phyloP scores from a whole-genome alignment of 257 asterid genomes.

The Forsythia viridissima region DNA sequence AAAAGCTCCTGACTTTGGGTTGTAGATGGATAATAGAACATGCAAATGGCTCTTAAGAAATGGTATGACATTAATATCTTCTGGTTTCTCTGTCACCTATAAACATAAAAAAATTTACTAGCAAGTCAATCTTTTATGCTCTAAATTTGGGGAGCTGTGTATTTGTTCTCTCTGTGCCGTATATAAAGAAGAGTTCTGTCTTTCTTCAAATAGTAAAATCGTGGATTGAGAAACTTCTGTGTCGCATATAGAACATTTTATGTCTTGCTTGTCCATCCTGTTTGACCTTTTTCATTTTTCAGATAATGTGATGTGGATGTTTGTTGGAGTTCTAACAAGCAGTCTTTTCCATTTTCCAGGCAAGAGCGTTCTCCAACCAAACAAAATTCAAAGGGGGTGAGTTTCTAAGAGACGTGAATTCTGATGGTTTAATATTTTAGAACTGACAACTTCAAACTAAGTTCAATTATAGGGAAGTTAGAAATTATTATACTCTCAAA shows the following conservation, averaged over 20 bases:
- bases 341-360: slow-evolving; percentile 52
- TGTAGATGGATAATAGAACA: background rate
- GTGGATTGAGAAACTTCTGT: background rate
- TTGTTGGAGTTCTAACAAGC: slow-evolving; percentile 13
- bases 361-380: slow-evolving; percentile 74
- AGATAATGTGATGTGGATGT: background rate
- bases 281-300: background rate
- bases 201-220: background rate
- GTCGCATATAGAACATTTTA: background rate
- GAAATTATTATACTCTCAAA: background rate
- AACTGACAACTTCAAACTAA: background rate
- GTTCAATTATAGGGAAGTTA: background rate
- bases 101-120: background rate
- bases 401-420: slow-evolving; percentile 20
- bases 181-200: background rate
- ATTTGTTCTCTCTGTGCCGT: background rate
- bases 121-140: background rate
- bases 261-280: slow-evolving; percentile 10
- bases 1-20: slow-evolving; percentile 7
- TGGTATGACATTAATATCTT: slow-evolving; percentile 1
- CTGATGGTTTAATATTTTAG: background rate
- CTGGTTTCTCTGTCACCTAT: background rate
- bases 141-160: background rate
- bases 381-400: slow-evolving; percentile 91
- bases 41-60: slow-evolving; percentile 1